Base-by-base conservation (phyloP, 1,284 basidiomycete species). In the Malassezia furfur region DNA sequence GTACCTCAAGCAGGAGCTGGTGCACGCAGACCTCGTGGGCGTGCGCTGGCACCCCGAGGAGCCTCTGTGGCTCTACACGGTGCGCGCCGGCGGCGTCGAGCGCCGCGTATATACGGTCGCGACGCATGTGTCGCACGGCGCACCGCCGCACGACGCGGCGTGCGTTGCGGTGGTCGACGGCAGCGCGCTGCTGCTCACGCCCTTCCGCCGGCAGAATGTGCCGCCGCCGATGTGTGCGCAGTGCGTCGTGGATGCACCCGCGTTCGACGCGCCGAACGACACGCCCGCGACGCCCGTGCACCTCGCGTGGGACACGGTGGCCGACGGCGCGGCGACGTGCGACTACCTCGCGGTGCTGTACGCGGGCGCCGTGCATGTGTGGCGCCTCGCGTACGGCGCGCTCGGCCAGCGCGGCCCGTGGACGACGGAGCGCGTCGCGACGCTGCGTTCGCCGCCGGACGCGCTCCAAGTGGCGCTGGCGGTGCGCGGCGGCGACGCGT, bases 81-180 rank as follows among this genome's bases (percentile, higher is more conserved):
- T 58, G 1, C 48, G 57, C n/a, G 38, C 77, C 62, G 77, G 78
- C 48, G 74, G 85, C 36, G 78, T 88, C 1, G 82, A 84, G 54
- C 58, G 67, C 47, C 80, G 83, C 45, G 79, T 77, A 0, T 88
- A 90, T 58, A 77, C 78, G 7, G 90, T 86, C 85, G 87, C 91
- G 50, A 88, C 85, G 0, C 85, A 81, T 50, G 73, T 78, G 1
- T 86, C 88, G 5, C 74, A 75, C 0, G 79, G 82, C 10, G 69
- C 74, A n/a, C 82, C 84, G 34, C 87, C 88, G 0, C 72, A 81
- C 31, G 87, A 91, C 72, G 86, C 87, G 0, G 91, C 89, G 1
- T 81, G 83, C 8, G 89, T 94, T 12, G 88, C 84, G 1, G 91
- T 96, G 6, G 77, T 90, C n/a, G 91, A 98, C 71, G 93, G 91